Percentiles rank a stretch among this genome's conserved stretches.
These are phyloP conservation scores for Inga leiocalycina DNA, from an alignment of 306 rosid species.

Conservation along the genomic window DNA sequence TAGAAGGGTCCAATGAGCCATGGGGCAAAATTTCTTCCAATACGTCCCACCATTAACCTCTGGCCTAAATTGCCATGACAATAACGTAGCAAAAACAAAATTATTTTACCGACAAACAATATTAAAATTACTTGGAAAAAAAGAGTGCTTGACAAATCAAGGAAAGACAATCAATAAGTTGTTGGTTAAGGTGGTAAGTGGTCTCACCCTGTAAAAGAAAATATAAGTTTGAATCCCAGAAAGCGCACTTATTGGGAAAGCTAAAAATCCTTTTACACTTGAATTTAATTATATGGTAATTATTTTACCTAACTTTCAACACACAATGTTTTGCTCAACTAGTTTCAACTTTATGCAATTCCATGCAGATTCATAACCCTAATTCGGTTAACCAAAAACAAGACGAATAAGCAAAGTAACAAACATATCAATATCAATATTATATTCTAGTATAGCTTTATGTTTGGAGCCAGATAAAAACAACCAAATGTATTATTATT, in stretches of 20 bases:
- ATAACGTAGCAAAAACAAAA: neutral
- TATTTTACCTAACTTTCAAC: too few species aligned
- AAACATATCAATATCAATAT: neutral
- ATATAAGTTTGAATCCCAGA: too few species aligned
- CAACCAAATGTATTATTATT: neutral
- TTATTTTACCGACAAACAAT: neutral
- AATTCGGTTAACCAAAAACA: neutral
- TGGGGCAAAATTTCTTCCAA: neutral
- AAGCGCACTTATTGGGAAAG: too few species aligned
- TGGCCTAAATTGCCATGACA: neutral
- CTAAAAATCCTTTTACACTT: too few species aligned
- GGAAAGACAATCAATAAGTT: neutral
- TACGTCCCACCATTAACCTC: neutral
- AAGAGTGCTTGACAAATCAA: neutral
- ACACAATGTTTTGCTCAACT: neutral
- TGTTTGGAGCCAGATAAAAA: neutral
- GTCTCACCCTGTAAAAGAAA: too few species aligned
- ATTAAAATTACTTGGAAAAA: neutral
- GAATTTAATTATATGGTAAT: too few species aligned
- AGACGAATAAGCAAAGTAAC: neutral
- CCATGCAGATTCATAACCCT: neutral
- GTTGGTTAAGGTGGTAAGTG: too few species aligned
- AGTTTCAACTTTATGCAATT: neutral
- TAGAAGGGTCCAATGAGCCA: neutral
- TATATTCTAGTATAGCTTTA: neutral